Base-by-base conservation (phyloP, 352 stramenopile species). In the Phytophthora vignae region DNA sequence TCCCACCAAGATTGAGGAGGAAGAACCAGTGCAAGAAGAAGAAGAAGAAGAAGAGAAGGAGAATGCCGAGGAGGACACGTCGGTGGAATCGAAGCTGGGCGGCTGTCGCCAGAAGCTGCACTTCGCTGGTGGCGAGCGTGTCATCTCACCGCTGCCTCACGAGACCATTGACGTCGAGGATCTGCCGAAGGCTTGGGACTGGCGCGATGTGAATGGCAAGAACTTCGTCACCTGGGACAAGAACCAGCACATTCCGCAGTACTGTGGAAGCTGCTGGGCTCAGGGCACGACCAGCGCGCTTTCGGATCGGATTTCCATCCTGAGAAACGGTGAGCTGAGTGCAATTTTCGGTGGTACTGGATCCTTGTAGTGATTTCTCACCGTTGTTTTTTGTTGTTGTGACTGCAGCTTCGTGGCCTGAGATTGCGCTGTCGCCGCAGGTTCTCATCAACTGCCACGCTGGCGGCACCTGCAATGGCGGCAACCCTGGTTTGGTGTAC, bases 171-270 rank as follows among this genome's bases (percentile, higher is more conserved):
- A 92, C 40, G 53, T 85, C 0, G 73, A 79, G 6, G 82, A 97
- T n/a, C 69, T 99, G 9, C 98, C 98, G 3, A 93, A 97, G 64
- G 70, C 56, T 17, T 99, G 98, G 85, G 94, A 97, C 77, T 99
- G 97, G 96, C 90, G 94, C 52, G 93, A 99, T 71, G 80, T 99
- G 1, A 85, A 98, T 69, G 97, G 97, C 54, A 93, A 87, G 69
- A 97, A 92, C 79, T 99, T 96, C 75, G 86, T 99, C 19, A 99
- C 97, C n/a, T 98, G 96, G 85, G 95, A 97, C 76, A 97, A 99
- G 72, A 99, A 99, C 83, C 98, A 99, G 77, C 98, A 99, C 79
- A 98, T 99, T 62, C 97, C 97, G 27, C 76, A 90, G 50, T 98
- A 98, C 77, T 98, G 94, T 58, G 91, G 92, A n/a, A 97, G 88